These are phyloP conservation scores for Rhodocollybia butyracea DNA, from an alignment of 768 basidiomycete genomes.

Conservation along the genomic window DNA sequence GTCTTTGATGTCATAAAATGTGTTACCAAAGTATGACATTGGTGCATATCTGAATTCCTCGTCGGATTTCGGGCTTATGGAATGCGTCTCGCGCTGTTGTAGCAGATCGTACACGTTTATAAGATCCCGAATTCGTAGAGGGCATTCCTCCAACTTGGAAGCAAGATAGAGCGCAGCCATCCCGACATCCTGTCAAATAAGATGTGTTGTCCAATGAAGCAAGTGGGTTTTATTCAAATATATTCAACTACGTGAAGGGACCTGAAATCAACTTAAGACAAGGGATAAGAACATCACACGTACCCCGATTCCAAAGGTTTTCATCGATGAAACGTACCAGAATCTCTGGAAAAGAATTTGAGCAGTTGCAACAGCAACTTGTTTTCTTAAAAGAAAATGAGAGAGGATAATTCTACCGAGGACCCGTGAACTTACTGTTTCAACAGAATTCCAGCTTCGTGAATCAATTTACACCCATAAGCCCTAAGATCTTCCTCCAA, in stretches of 20 bases:
- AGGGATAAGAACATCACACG: conserved; percentile 27
- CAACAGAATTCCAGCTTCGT: conserved; percentile 89
- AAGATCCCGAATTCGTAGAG: conserved; percentile 88
- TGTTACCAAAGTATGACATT: conserved; percentile 86
- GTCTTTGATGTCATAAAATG: conserved; percentile 94
- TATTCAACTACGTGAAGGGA: background rate
- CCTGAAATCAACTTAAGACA: conserved; percentile 5
- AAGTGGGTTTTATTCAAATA: background rate
- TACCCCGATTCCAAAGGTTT: conserved; percentile 91
- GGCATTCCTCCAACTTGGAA: conserved; percentile 91
- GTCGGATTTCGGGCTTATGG: conserved; percentile 28
- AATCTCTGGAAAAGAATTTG: conserved; percentile 96
- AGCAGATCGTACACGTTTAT: conserved; percentile 93
- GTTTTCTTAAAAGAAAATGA: conserved; percentile 57
- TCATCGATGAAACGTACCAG: conserved; percentile 94
- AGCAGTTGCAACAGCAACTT: conserved; percentile 95
- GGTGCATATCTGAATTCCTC: conserved; percentile 65
- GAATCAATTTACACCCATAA: conserved; percentile 91
- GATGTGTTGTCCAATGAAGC: too few relatives aligned
- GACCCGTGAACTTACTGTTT: conserved; percentile 64
- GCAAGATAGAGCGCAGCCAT: conserved; percentile 88
- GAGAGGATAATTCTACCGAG: background rate
- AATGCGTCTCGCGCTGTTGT: conserved; percentile 67
- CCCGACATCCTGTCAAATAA: conserved; percentile 72
- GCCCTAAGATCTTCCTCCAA: conserved; percentile 88